These are phyloP conservation scores for Pachyrhizus erosus DNA, from an alignment of 306 rosid genomes.

Conservation along the genomic window DNA sequence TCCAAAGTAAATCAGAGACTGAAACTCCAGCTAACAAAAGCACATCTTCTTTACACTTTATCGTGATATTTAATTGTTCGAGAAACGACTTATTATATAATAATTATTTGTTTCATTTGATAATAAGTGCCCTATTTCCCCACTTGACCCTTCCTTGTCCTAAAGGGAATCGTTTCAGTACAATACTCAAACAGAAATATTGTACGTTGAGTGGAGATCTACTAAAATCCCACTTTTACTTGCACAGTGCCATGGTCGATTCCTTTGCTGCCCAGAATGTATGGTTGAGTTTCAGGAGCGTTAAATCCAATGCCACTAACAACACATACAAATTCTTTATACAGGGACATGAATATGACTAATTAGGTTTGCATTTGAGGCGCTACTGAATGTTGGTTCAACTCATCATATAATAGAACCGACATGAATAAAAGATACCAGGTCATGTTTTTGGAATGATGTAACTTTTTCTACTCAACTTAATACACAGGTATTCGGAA, in stretches of 20 bases:
- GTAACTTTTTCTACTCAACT: not conserved
- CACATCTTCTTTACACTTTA: slow-evolving; percentile 1
- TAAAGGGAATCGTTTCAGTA: slow-evolving; percentile 42
- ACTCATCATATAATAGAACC: not conserved
- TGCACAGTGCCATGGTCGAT: slow-evolving; percentile 31
- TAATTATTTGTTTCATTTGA: not conserved
- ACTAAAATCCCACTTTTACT: slow-evolving; percentile 52
- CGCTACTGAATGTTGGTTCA: not conserved
- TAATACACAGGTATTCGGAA: no score
- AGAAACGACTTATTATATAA: slow-evolving; percentile 12
- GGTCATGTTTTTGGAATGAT: not conserved
- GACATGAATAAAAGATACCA: not conserved
- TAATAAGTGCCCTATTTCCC: slow-evolving; percentile 40
- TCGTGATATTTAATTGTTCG: not conserved
- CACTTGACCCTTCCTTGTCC: slow-evolving; percentile 48
- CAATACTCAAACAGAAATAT: slow-evolving; percentile 19
- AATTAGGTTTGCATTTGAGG: not conserved
- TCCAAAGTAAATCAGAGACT: not conserved
- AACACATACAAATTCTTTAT: not conserved
- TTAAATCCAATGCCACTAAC: slow-evolving; percentile 44
- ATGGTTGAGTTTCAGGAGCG: not conserved
- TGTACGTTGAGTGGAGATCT: slow-evolving; percentile 55
- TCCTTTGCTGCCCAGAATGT: slow-evolving; percentile 27
- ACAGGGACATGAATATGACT: not conserved
- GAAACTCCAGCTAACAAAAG: not conserved